Evolutionary conservation across 768 basidiomycete species (phyloP).

Genomic region (Boletus reticulatus): DNA sequence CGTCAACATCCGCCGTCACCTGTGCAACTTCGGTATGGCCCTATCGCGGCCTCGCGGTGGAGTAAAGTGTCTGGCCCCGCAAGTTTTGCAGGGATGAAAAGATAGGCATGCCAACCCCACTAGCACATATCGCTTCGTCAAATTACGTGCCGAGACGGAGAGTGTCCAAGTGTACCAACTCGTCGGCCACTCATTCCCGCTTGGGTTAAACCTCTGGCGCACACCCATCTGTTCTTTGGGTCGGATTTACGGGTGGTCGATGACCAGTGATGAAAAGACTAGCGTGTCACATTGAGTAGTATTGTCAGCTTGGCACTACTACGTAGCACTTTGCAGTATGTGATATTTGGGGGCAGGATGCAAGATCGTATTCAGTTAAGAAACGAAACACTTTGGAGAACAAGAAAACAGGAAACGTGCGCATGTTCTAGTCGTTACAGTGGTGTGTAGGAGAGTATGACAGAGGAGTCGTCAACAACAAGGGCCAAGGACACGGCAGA

Average conservation of each 20-base stretch:
- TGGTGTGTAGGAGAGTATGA: conserved; percentile 21
- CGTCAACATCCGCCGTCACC: conserved; percentile 19
- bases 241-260: neutral
- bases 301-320: conserved; percentile 8
- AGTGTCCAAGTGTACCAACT: conserved; percentile 3
- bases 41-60: conserved; percentile 60
- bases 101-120: conserved; percentile 37
- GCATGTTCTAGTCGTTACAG: conserved; percentile 78
- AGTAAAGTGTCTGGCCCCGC: conserved; percentile 73
- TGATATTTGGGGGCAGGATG: conserved; percentile 19
- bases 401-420: conserved; percentile 36
- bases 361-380: conserved; percentile 31
- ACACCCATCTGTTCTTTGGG: conserved; percentile 4
- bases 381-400: conserved; percentile 34
- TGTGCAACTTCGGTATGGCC: conserved; percentile 51
- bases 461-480: conserved; percentile 13
- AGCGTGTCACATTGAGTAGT: conserved; percentile 14
- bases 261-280: conserved; percentile 1
- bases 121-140: neutral
- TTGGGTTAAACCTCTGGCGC: conserved; percentile 2
- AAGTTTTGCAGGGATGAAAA: conserved; percentile 61
- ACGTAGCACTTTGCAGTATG: conserved; percentile 15
- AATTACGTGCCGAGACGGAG: conserved; percentile 4
- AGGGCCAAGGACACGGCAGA: conserved; percentile 4
- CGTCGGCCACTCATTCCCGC: neutral